Evolutionary conservation across 768 basidiomycete genomes (phyloP), one percentile per base, ranked within the genome.

Genomic region (Rhodotorula babjevae): DNA sequence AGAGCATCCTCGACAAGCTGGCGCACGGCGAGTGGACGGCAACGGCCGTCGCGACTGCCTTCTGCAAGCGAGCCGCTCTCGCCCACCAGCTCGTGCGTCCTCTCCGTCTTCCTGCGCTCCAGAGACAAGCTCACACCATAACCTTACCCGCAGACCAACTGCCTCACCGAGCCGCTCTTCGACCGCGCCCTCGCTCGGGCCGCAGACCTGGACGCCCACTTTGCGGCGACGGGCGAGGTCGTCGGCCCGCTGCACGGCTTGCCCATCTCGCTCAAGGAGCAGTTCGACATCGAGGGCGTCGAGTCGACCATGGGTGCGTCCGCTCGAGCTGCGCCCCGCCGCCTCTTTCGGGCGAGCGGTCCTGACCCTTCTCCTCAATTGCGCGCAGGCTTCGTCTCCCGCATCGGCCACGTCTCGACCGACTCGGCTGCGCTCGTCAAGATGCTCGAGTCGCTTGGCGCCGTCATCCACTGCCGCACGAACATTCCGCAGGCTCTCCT

Each of bases 111-210:
- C 8, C 15, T 8, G 18, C 55, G 3, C 19, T 0, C 31, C 33
- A 31, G 14, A 23, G 5, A 7, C 6, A 49, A 5, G 1, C 18
- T 5, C 14, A 8, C 18, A 3, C 31, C 15, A 2, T 5, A 7
- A 7, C 47, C 1, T 27, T 1, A 6, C 27, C 1, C 23, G 23
- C 31, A 70, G 65, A 62, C 55, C 47, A n/a, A 63, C 71, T 61
- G 91, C 78, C 78, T 93, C 55, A 92, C 90, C 0, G 90, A 92
- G 79, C 87, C 90, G 29, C 90, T 90, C 76, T 84, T 91, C 61
- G 88, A 91, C 40, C 84, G 85, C 18, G 91, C 89, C 0, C 82
- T 90, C 10, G 82, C 80, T 25, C 83, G 87, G 18, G 91, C 92
- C 3, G 80, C 83, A 19, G 84, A 87, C 76, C 83, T 92, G 14